Conservation (phyloP, 495 filamentous ascomycete species). For the Trichoderma gamsii region DNA sequence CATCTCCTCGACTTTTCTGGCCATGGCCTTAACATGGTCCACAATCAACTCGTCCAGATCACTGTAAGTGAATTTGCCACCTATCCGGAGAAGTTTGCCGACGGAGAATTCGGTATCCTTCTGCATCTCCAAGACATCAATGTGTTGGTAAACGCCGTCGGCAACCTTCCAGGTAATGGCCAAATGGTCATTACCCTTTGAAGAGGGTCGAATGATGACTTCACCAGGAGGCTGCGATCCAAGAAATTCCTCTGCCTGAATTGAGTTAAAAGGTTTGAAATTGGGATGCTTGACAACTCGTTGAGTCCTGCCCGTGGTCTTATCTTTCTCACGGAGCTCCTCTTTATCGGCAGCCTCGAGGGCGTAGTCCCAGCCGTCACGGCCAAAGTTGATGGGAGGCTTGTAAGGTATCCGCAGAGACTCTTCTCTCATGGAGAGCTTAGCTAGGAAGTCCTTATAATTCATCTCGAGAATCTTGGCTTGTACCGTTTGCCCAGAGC, state of each 20-base stretch:
- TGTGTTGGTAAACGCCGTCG: constrained; percentile 89
- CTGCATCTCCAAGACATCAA: constrained; percentile 92
- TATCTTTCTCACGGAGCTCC: constrained; percentile 72
- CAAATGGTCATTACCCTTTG: constrained; percentile 88
- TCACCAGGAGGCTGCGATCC: constrained; percentile 79
- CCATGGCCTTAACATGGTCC: constrained; percentile 95
- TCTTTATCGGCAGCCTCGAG: constrained; percentile 76
- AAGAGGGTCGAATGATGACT: constrained; percentile 89
- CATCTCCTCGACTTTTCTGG: constrained; percentile 94
- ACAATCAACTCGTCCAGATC: constrained; percentile 97
- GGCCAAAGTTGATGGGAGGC: constrained; percentile 59
- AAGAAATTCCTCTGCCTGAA: constrained; percentile 89
- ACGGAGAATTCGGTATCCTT: constrained; percentile 96
- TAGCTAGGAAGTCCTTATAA: constrained; percentile 70
- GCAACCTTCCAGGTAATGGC: constrained; percentile 98
- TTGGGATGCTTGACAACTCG: constrained; percentile 95
- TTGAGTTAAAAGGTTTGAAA: constrained; percentile 86
- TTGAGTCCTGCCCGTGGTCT: constrained; percentile 71
- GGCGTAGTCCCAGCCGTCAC: constrained; percentile 76
- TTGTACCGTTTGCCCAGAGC: constrained; percentile 72
- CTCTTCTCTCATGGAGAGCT: constrained; percentile 76
- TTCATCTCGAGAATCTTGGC: constrained; percentile 84
- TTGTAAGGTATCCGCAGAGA: constrained; percentile 64
- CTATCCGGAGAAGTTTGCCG: constrained; percentile 74
- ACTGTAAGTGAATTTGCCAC: constrained; percentile 79